Evolutionary conservation across 2,329 filamentous ascomycete genomes (phyloP).

Genomic region (Epichloe aotearoae): DNA sequence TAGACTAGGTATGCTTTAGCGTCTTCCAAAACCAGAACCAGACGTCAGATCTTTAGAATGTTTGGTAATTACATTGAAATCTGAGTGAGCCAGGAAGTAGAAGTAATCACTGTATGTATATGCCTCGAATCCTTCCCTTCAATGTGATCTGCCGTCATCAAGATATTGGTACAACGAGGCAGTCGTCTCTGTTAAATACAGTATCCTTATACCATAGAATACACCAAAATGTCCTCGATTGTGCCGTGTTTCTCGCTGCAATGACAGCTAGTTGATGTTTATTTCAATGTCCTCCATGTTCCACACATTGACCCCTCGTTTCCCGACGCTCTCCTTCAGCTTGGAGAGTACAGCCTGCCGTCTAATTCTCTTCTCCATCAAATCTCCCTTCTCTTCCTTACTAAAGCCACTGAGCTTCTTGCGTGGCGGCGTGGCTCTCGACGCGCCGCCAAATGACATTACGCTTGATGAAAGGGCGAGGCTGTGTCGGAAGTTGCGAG

Average conservation of each 20-base stretch:
- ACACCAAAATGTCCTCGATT: conserved; percentile 4
- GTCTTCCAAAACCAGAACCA: too few relatives aligned
- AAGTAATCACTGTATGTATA: too few relatives aligned
- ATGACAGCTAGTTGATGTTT: conserved; percentile 2
- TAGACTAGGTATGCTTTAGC: neutral
- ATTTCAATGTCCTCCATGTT: conserved; percentile 35
- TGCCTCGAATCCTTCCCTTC: too few relatives aligned
- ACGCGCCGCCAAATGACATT: conserved; percentile 28
- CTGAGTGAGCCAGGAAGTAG: too few relatives aligned
- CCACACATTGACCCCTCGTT: conserved; percentile 37
- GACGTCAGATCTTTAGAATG: too few relatives aligned
- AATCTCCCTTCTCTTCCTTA: conserved; percentile 40
- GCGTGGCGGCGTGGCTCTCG: conserved; percentile 33
- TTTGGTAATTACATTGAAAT: too few relatives aligned
- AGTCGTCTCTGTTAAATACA: neutral
- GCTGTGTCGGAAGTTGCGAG: conserved; percentile 28
- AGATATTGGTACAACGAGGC: neutral
- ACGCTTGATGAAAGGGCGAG: conserved; percentile 20
- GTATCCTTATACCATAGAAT: conserved; percentile 11
- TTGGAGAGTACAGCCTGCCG: conserved; percentile 39
- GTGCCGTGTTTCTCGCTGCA: neutral
- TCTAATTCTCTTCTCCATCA: conserved; percentile 41
- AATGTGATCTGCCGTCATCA: neutral
- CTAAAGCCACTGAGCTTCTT: conserved; percentile 52
- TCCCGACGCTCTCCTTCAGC: conserved; percentile 35